Conservation (phyloP, 2,329 filamentous ascomycete genomes). For the Sodiomyces alkalinus region DNA sequence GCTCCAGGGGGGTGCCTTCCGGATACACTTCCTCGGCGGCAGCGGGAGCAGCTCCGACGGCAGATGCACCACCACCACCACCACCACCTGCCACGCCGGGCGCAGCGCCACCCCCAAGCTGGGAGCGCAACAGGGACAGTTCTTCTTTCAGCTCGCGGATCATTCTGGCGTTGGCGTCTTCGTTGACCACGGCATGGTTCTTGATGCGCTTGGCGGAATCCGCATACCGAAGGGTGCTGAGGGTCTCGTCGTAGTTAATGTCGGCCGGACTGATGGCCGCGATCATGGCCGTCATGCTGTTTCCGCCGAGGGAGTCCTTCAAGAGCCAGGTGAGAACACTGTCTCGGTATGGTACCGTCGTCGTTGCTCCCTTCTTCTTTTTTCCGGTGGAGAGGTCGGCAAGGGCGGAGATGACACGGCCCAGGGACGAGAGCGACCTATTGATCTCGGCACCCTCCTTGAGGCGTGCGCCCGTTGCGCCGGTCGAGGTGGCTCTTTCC, state of each 20-base stretch:
- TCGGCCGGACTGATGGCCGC: slow-evolving; percentile 95
- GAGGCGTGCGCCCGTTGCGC: slow-evolving; percentile 82
- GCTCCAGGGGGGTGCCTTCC: slow-evolving; percentile 78
- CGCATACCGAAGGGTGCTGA: slow-evolving; percentile 89
- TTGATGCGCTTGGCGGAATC: slow-evolving; percentile 98
- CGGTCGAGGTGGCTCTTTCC: slow-evolving; percentile 91
- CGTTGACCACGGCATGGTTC: slow-evolving; percentile 98
- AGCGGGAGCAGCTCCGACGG: slow-evolving; percentile 25
- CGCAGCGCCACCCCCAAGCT: slow-evolving; percentile 48
- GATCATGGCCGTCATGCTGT: slow-evolving; percentile 99
- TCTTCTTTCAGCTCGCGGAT: slow-evolving; percentile 97
- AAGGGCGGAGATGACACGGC: slow-evolving; percentile 90
- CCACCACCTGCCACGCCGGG: slow-evolving; percentile 8
- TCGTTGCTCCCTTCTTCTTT: slow-evolving; percentile 59
- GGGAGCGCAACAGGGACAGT: slow-evolving; percentile 68
- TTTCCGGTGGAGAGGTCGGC: slow-evolving; percentile 80
- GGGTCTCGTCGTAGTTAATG: slow-evolving; percentile 97
- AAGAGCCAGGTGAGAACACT: slow-evolving; percentile 91
- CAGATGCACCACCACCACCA: slow-evolving; percentile 30
- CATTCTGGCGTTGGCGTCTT: slow-evolving; percentile 97
- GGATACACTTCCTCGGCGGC: slow-evolving; percentile 67
- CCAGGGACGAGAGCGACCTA: slow-evolving; percentile 84
- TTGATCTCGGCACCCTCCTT: slow-evolving; percentile 99
- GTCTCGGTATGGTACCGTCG: slow-evolving; percentile 88
- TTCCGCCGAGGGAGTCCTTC: slow-evolving; percentile 92